Evolutionary conservation across 2,329 filamentous ascomycete genomes (phyloP).

Genomic region (Hypoxylon sp.): DNA sequence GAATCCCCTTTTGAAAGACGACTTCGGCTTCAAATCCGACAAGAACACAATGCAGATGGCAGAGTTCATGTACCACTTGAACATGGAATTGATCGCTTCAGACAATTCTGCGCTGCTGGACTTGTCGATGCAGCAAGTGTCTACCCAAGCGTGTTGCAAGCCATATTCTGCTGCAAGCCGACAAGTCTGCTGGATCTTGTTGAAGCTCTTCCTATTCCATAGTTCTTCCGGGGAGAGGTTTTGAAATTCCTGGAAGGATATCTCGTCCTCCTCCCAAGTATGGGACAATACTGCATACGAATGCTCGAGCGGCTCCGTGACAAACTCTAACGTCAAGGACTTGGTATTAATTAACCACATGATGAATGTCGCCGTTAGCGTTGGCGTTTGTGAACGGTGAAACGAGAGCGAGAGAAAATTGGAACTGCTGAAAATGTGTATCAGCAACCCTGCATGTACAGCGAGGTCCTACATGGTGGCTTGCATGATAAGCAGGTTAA

Average conservation of each 20-base stretch:
- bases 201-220: constrained; percentile 14
- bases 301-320: constrained; percentile 13
- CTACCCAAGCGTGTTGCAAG: constrained; percentile 34
- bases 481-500: too few species aligned
- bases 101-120: constrained; percentile 36
- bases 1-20: constrained; percentile 5
- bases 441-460: too few species aligned
- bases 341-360: constrained; percentile 17
- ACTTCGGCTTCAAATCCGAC: constrained; percentile 11
- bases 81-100: constrained; percentile 39
- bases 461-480: too few species aligned
- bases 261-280: constrained; percentile 32
- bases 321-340: constrained; percentile 11
- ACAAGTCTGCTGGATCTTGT: constrained; percentile 27
- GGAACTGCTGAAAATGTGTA: too few species aligned
- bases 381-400: too few species aligned
- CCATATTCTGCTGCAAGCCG: constrained; percentile 15
- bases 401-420: too few species aligned
- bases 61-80: constrained; percentile 32
- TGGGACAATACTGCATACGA: constrained; percentile 36
- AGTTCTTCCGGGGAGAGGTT: background rate
- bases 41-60: constrained; percentile 33
- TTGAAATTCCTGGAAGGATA: constrained; percentile 25
- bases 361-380: background rate
- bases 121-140: constrained; percentile 39